Evolutionary conservation across 805 yeast species (phyloP), one percentile per base, ranked within the genome.

Genomic region (Wickerhamomyces ciferrii): DNA sequence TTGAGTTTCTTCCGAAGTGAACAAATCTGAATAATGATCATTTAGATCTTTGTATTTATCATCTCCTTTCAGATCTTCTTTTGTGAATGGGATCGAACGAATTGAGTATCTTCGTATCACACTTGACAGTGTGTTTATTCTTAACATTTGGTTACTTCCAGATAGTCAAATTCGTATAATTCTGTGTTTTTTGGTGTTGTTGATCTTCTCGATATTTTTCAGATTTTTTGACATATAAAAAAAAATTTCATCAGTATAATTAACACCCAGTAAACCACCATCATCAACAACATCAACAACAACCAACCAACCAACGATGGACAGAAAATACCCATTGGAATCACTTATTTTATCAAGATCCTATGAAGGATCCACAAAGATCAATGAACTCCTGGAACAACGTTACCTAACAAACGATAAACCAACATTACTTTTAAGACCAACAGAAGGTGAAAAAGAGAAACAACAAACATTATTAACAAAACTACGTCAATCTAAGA

Each of bases 21-120:
- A 70, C 55, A 70, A 43, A 17, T 67, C 67, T 0, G 62, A 51
- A 47, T 70, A 70, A 58, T 65, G 63, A 19, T 51, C 45, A 48
- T 69, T 69, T 13, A 70, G 17, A 18, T 67, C 72, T 1, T 53
- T 45, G 43, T 57, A 63, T 42, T 65, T 54, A 2, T 51, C 51
- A 37, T 52, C 56, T 2, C 53, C 54, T n/a, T 44, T 43, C 14
- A 52, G 44, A 17, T 46, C 45, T 2, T 42, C 45, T 1, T 36
- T 37, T 3, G 42, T 40, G 42, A 50, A 51, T 2, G 53, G 51
- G 1, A 29, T n/a, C 25, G 35, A 17, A 21, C 35, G 32, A 11
- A 25, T 58, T 34, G 69, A 63, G 10, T n/a, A 14, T 24, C 21
- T 25, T 23, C 38, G 18, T 32, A 41, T 24, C 17, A 9, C 13